phyloP scores from a whole-genome alignment of 495 filamentous ascomycete genomes.

The Xanthoparmelia taractica region DNA sequence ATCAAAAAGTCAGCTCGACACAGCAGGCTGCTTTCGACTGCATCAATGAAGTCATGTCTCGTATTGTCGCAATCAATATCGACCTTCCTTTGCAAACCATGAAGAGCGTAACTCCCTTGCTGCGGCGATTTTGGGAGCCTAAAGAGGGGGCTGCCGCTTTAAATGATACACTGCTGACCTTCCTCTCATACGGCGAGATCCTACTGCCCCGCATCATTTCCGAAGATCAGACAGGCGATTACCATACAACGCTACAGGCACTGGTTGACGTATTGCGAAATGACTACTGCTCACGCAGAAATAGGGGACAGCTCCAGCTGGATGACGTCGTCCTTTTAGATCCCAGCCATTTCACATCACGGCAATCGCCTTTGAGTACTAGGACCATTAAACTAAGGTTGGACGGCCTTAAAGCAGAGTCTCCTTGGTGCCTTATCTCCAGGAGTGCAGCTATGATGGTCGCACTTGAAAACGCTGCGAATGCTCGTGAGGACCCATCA shows the following conservation, averaged over 20 bases:
- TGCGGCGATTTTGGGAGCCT: constrained; percentile 65
- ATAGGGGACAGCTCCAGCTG: constrained; percentile 64
- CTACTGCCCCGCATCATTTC: constrained; percentile 43
- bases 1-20: constrained; percentile 49
- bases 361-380: constrained; percentile 22
- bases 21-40: constrained; percentile 65
- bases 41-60: constrained; percentile 62
- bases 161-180: constrained; percentile 65
- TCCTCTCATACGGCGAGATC: constrained; percentile 58
- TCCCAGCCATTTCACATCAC: constrained; percentile 26
- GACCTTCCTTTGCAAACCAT: constrained; percentile 51
- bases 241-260: constrained; percentile 34
- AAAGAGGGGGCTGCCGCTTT: constrained; percentile 43
- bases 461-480: constrained; percentile 6
- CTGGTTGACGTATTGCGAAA: constrained; percentile 55
- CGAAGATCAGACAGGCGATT: constrained; percentile 26
- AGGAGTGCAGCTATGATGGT: constrained; percentile 18
- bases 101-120: constrained; percentile 56
- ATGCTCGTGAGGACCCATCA: neutral
- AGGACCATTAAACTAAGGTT: constrained; percentile 35
- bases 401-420: constrained; percentile 39
- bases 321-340: constrained; percentile 59
- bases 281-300: constrained; percentile 65
- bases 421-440: constrained; percentile 41
- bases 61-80: constrained; percentile 58